Conservation (phyloP, 139 green algal species). For the Protoeuglena noctilucae region DNA sequence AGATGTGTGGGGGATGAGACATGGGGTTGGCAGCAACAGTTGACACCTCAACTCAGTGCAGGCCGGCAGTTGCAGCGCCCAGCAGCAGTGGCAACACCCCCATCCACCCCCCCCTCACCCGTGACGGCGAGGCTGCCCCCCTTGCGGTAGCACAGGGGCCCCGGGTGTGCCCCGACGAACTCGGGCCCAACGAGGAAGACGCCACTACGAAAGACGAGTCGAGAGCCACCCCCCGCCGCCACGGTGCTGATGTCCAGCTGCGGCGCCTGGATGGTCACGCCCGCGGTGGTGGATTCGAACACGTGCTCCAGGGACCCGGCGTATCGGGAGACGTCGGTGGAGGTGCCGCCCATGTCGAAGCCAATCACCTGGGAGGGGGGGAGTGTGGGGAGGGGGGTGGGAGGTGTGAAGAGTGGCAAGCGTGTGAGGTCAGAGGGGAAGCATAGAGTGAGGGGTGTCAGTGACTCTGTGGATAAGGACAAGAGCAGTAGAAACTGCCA, state of each 20-base stretch:
- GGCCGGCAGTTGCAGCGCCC: too few species aligned
- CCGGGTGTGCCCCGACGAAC: constrained; percentile 80
- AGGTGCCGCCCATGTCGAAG: constrained; percentile 94
- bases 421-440: too few species aligned
- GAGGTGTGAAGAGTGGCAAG: too few species aligned
- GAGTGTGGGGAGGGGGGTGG: too few species aligned
- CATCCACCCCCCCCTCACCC: too few species aligned
- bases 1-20: too few species aligned
- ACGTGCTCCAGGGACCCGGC: constrained; percentile 75
- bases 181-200: constrained; percentile 72
- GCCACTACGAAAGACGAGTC: constrained; percentile 50
- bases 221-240: constrained; percentile 75
- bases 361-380: constrained; percentile 61
- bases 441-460: too few species aligned
- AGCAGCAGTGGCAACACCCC: too few species aligned
- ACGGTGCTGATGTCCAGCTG: constrained; percentile 99
- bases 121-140: constrained; percentile 75
- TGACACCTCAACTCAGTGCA: too few species aligned
- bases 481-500: too few species aligned
- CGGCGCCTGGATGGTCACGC: constrained; percentile 68
- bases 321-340: constrained; percentile 77
- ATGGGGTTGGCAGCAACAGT: too few species aligned
- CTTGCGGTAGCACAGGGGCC: constrained; percentile 92
- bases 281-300: constrained; percentile 83
- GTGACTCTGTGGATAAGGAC: too few species aligned